phyloP scores from a whole-genome alignment of 805 yeast species.

The Metschnikowia gruessii region DNA sequence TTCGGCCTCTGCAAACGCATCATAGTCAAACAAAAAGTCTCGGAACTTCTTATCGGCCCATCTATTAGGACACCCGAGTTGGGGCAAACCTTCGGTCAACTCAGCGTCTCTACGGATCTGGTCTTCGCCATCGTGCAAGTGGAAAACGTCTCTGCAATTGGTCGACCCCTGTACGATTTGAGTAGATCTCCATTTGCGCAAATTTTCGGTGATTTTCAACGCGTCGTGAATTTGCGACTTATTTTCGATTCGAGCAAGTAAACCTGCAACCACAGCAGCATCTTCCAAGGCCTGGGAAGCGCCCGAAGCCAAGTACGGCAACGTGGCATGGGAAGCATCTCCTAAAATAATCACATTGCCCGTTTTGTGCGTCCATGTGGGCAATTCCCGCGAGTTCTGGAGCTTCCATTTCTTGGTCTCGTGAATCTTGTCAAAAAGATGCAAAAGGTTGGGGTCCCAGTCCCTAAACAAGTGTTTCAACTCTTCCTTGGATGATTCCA shows the following conservation, averaged over 20 bases:
- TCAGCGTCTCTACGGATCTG: conserved; percentile 24
- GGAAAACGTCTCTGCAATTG: conserved; percentile 20
- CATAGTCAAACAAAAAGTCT: conserved; percentile 26
- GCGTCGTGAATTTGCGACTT: conserved; percentile 21
- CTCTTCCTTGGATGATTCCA: conserved; percentile 24
- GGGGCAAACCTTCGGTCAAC: conserved; percentile 19
- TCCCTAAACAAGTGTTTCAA: conserved; percentile 21
- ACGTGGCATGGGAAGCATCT: conserved; percentile 36
- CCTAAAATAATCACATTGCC: conserved; percentile 31
- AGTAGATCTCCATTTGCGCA: conserved; percentile 8
- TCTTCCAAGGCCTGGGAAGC: conserved; percentile 35
- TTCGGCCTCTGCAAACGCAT: conserved; percentile 25
- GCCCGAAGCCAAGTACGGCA: conserved; percentile 34
- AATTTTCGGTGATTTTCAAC: conserved; percentile 9
- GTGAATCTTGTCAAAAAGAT: conserved; percentile 23
- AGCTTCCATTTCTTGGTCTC: conserved; percentile 21
- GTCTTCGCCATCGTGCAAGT: conserved; percentile 27
- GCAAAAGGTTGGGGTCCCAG: conserved; percentile 28
- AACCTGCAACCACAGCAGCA: conserved; percentile 28
- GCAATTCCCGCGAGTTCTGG: conserved; percentile 5
- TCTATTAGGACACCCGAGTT: conserved; percentile 21
- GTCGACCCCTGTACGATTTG: conserved; percentile 3
- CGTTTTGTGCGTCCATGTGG: conserved; percentile 26
- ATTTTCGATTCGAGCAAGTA: conserved; percentile 18
- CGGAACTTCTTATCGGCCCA: conserved; percentile 28